Percentiles rank a stretch among this genome's conserved stretches.
These are phyloP conservation scores for Vigna trinervia DNA, from an alignment of 306 rosid species.

Conservation along the genomic window DNA sequence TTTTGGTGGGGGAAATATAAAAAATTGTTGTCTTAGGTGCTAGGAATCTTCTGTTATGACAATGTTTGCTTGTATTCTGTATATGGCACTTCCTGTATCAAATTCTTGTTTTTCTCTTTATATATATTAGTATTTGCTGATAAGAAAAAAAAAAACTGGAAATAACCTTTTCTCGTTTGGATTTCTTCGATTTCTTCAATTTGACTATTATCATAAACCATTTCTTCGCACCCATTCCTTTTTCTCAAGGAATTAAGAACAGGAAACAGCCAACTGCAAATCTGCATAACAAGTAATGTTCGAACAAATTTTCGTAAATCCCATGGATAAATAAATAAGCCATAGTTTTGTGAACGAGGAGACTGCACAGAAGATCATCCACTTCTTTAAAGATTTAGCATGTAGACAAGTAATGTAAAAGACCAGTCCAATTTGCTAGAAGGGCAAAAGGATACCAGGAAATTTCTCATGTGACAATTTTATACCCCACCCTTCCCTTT, in stretches of 20 bases:
- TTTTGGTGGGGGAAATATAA: too few relatives aligned
- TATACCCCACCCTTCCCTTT: background rate
- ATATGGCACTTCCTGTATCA: too few relatives aligned
- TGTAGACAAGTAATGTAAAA: background rate
- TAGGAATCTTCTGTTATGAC: too few relatives aligned
- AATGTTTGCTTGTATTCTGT: too few relatives aligned
- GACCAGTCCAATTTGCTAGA: constrained; percentile 8
- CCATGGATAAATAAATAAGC: constrained; percentile 11
- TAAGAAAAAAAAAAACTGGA: background rate
- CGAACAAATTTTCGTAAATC: background rate
- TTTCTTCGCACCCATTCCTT: constrained; percentile 62
- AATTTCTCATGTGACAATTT: background rate
- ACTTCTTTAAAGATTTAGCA: background rate
- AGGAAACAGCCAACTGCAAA: constrained; percentile 21
- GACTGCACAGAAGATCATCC: background rate
- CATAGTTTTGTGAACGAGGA: background rate
- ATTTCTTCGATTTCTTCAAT: constrained; percentile 57
- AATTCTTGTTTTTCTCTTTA: too few relatives aligned
- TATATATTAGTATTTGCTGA: too few relatives aligned
- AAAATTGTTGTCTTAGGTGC: too few relatives aligned
- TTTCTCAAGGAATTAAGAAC: constrained; percentile 25
- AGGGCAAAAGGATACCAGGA: background rate
- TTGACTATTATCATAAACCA: constrained; percentile 61
- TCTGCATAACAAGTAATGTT: constrained; percentile 38
- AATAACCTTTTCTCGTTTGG: constrained; percentile 56